phyloP scores from a whole-genome alignment of 1,284 basidiomycete genomes.

The Calocybe gambosa region DNA sequence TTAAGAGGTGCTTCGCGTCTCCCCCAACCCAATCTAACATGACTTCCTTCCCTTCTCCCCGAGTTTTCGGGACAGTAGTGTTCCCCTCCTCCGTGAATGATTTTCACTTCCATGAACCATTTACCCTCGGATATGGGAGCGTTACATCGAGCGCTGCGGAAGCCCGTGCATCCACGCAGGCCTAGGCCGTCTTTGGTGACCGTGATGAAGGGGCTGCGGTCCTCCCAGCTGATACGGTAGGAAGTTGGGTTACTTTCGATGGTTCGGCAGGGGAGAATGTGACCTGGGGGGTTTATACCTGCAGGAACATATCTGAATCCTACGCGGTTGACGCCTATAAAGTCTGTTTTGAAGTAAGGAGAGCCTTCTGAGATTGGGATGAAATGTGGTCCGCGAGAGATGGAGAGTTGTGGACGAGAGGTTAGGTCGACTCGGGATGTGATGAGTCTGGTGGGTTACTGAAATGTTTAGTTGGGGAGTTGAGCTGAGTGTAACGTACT shows the following conservation, averaged over 20 bases:
- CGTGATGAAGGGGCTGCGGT: constrained; percentile 74
- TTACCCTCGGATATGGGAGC: constrained; percentile 84
- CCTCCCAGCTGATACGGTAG: constrained; percentile 80
- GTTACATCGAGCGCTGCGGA: constrained; percentile 85
- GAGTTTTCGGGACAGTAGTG: constrained; percentile 34
- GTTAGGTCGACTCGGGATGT: constrained; percentile 58
- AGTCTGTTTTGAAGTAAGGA: constrained; percentile 58
- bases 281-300: constrained; percentile 61
- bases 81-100: constrained; percentile 75
- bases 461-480: neutral
- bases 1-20: constrained; percentile 90
- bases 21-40: constrained; percentile 90
- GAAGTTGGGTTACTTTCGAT: constrained; percentile 68
- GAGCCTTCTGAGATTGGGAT: constrained; percentile 49
- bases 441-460: constrained; percentile 34
- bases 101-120: constrained; percentile 92
- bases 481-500: constrained; percentile 21
- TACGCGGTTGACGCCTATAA: constrained; percentile 66
- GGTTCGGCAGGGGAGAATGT: constrained; percentile 60
- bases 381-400: constrained; percentile 68
- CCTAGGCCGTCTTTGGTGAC: constrained; percentile 79
- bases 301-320: constrained; percentile 80
- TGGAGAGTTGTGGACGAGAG: constrained; percentile 57
- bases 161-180: constrained; percentile 82
- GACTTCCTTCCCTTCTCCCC: constrained; percentile 57